Evolutionary conservation across 176 grass and related monocot species (phyloP), one percentile per base, ranked within the genome.

Genomic region (Ampelocalamus luodianensis): DNA sequence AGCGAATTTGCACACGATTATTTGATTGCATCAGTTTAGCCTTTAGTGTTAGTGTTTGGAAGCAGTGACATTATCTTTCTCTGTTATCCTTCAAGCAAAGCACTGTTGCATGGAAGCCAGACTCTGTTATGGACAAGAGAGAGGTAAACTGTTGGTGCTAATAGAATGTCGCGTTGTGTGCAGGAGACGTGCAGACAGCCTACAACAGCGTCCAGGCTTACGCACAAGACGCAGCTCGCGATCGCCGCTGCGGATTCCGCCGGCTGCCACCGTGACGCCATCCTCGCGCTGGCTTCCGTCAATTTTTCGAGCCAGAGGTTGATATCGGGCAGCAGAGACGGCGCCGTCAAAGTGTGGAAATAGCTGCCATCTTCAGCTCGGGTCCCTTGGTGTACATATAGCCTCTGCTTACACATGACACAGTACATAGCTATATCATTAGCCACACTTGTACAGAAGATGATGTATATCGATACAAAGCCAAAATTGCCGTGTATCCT

Each of bases 311-410:
- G 85, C 88, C 96, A 99, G 58, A 89, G 96, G 59, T 84, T 99
- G 81, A 60, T 99, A 83, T 99, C 96, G 4, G 94, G 59, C 49
- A 94, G 96, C 65, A 86, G 96, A 89, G 96, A 99, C 20, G 96
- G 93, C 32, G 93, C 91, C 24, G 84, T 98, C 75, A 98, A 98
- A 87, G 93, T 98, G 49, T 98, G 96, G 96, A 98, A 95, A 83
- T 98, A 95, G 86, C 71, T 81, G 20, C 46, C n/a, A n/a, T n/a
- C n/a, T 46, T 26, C 22, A 72, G 48, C 16, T 14, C 22, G 29
- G 77, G 45, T 72, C 15, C 6, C 34, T 68, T 4, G 39, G 24
- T 87, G 80, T 90, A 83, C 74, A 79, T 87, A 34, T 61, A 62
- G 59, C 11, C 23, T 15, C 44, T 48, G 50, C 80, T 71, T 80